Percentiles rank a stretch among this genome's conserved stretches.
Evolutionary conservation across 2,329 filamentous ascomycete genomes (phyloP).

Genomic region (Pseudogymnoascus sp.): DNA sequence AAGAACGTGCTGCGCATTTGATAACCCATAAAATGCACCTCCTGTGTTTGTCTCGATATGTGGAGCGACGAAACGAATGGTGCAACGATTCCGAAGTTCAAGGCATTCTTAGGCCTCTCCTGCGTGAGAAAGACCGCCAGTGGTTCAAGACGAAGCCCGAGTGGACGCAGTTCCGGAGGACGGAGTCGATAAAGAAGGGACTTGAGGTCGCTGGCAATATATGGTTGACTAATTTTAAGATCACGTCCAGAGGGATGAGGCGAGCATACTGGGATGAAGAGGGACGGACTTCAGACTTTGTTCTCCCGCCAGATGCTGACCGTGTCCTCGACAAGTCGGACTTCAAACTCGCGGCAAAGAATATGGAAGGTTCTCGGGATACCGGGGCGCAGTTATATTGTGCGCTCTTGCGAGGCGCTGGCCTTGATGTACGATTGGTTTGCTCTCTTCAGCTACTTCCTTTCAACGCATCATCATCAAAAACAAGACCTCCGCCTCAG

Average conservation of each 20-base stretch:
- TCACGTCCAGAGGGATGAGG: conserved; percentile 64
- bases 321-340: conserved; percentile 61
- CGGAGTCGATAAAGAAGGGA: conserved; percentile 71
- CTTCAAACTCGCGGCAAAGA: conserved; percentile 61
- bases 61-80: conserved; percentile 74
- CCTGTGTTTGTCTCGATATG: conserved; percentile 73
- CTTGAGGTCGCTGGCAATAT: conserved; percentile 60
- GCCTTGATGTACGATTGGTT: conserved; percentile 73
- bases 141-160: conserved; percentile 62
- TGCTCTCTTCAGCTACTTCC: conserved; percentile 83
- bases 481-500: conserved; percentile 18
- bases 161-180: conserved; percentile 66
- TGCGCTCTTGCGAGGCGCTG: conserved; percentile 73
- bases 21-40: conserved; percentile 83
- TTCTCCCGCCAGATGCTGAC: conserved; percentile 56
- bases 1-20: conserved; percentile 52
- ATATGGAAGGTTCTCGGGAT: conserved; percentile 74
- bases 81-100: conserved; percentile 73
- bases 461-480: conserved; percentile 42
- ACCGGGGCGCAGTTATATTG: conserved; percentile 88
- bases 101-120: conserved; percentile 52
- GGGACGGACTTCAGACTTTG: conserved; percentile 15
- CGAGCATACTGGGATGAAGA: conserved; percentile 70
- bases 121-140: conserved; percentile 57
- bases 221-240: conserved; percentile 63